A percentile compares a stretch with the other conserved stretches of the same genome.
Conservation (phyloP, 495 filamentous ascomycete genomes). For the Penicillium roqueforti region DNA sequence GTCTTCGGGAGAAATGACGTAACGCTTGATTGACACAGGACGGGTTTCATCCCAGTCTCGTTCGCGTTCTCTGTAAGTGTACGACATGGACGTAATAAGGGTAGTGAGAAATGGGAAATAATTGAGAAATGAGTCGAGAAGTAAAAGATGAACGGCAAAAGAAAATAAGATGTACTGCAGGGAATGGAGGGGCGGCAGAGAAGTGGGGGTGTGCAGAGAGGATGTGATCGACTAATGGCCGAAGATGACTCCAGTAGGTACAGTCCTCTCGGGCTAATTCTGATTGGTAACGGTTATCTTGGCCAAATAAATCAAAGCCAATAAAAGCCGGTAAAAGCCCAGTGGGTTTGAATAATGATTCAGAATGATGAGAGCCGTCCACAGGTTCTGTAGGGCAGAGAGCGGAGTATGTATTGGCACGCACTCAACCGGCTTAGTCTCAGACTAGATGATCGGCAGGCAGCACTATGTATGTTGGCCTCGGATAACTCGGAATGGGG, state of each 20-base stretch:
- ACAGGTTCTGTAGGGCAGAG: conserved; percentile 5
- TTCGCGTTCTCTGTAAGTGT: conserved; percentile 41
- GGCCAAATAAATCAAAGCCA: conserved; percentile 18
- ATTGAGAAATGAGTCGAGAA: conserved; percentile 3
- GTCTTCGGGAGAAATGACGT: conserved; percentile 46
- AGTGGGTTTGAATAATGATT: conserved; percentile 11
- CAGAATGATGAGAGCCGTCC: conserved; percentile 8
- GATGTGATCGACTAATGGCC: conserved; percentile 23
- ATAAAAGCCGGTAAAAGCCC: not conserved
- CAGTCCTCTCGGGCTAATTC: not conserved
- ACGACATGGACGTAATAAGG: conserved; percentile 35
- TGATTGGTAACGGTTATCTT: conserved; percentile 19
- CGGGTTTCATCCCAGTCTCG: conserved; percentile 46
- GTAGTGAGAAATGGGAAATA: conserved; percentile 2
- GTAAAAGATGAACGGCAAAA: conserved; percentile 1
- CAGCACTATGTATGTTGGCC: conserved; percentile 1
- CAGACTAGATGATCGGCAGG: conserved; percentile 9
- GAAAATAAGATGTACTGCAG: conserved; percentile 16
- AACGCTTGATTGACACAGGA: conserved; percentile 46
- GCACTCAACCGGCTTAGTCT: not conserved
- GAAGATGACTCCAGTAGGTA: conserved; percentile 5
- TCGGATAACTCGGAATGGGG: not conserved
- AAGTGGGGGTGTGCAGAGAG: conserved; percentile 21
- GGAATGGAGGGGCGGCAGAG: conserved; percentile 23
- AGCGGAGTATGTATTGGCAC: not conserved